Evolutionary conservation across 2,329 filamentous ascomycete genomes (phyloP).

Genomic region (Botryosphaeria dothidea): DNA sequence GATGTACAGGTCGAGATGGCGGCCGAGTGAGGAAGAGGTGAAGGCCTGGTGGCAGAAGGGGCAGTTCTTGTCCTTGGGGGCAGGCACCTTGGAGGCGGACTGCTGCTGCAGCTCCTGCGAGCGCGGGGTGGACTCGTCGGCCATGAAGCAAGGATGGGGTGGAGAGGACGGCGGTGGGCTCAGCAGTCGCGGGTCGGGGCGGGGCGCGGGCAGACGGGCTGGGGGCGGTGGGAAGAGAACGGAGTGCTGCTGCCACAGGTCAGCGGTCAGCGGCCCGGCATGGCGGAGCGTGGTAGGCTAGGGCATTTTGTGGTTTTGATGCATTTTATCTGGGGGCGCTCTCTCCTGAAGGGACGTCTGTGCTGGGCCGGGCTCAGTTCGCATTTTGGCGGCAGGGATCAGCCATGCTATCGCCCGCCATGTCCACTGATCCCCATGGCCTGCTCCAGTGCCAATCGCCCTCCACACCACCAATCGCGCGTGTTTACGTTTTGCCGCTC

Average conservation of each 20-base stretch:
- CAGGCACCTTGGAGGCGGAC: constrained; percentile 41
- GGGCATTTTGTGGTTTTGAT: constrained; percentile 14
- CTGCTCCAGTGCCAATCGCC: not conserved
- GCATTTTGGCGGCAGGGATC: constrained; percentile 14
- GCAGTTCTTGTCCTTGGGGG: constrained; percentile 82
- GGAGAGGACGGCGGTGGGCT: not conserved
- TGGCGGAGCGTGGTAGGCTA: constrained; percentile 3
- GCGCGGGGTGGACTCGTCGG: constrained; percentile 42
- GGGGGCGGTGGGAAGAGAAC: not conserved
- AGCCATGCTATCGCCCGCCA: constrained; percentile 3
- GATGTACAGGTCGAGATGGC: constrained; percentile 92
- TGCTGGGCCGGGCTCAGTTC: constrained; percentile 9
- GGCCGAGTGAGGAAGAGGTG: constrained; percentile 88
- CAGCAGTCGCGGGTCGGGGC: not conserved
- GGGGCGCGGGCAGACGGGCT: not conserved
- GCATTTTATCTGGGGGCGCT: constrained; percentile 17
- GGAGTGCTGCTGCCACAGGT: not conserved
- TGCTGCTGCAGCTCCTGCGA: constrained; percentile 36
- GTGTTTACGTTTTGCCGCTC: constrained; percentile 13
- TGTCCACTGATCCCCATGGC: not conserved
- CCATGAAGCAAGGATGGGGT: constrained; percentile 24
- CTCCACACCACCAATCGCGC: not conserved
- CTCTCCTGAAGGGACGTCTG: constrained; percentile 19
- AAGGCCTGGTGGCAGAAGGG: constrained; percentile 87
- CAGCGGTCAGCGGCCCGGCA: constrained; percentile 14